Base-by-base conservation (phyloP, 768 basidiomycete genomes). In the Kwoniella dendrophila region DNA sequence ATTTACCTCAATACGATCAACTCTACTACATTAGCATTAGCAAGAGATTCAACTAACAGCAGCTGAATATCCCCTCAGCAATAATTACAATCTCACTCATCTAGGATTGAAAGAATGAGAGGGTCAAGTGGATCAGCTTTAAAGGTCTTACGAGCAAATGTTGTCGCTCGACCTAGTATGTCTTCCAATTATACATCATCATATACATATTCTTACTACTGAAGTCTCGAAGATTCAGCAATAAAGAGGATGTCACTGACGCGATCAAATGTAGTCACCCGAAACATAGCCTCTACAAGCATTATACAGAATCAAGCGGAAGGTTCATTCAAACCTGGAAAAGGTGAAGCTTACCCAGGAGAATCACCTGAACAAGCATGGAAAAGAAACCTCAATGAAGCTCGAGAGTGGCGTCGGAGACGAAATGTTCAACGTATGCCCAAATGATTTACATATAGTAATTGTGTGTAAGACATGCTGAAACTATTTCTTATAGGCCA, bases 381-480 rank as follows among this genome's bases (percentile, higher is more conserved):
- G 67, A 72, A 73, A 66, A 45, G 67, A 53, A 74, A 75, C 57
- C 34, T 78, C 57, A 65, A 65, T 16, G 68, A 75, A 47, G 70
- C 70, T 18, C 62, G 72, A 53, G 64, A 64, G 40, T 76, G 65
- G 63, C 60, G 75, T 45, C 52, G 69, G 34, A 63, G 55, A 12
- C 43, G 54, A 43, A 68, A 67, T 26, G 48, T 43, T 54, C 66
- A 61, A 62, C 66, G 56, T 67, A 56, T 55, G 60, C n/a, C n/a
- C n/a, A n/a, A n/a, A n/a, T n/a, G n/a, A n/a, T n/a, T n/a, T n/a
- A n/a, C n/a, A n/a, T n/a, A n/a, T n/a, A n/a, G n/a, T n/a, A n/a
- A n/a, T n/a, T n/a, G n/a, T n/a, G n/a, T n/a, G n/a, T n/a, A n/a
- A n/a, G n/a, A n/a, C n/a, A n/a, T n/a, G n/a, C n/a, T n/a, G n/a